phyloP scores from a whole-genome alignment of 1,284 basidiomycete species.

The Ganoderma leucocontextum region DNA sequence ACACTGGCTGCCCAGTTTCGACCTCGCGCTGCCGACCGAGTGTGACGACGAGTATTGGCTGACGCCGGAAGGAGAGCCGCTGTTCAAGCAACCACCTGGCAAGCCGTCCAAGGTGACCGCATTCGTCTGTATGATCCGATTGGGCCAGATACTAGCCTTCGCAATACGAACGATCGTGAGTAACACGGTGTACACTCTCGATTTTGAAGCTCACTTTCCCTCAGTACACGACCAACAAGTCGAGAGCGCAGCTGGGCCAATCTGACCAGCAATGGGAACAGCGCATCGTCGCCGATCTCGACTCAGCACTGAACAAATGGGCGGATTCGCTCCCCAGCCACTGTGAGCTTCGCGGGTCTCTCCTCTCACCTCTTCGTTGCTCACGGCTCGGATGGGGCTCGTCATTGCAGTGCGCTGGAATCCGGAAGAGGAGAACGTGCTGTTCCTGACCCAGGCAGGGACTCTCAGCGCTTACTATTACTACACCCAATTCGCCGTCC shows the following conservation, averaged over 20 bases:
- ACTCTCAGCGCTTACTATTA: slow-evolving; percentile 74
- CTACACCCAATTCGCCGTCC: slow-evolving; percentile 78
- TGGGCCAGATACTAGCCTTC: slow-evolving; percentile 62
- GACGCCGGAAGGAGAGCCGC: slow-evolving; percentile 47
- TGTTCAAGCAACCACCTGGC: slow-evolving; percentile 54
- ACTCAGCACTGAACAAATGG: slow-evolving; percentile 36
- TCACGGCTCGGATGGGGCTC: background rate
- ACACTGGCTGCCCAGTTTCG: slow-evolving; percentile 49
- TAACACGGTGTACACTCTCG: slow-evolving; percentile 6
- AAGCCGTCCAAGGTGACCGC: slow-evolving; percentile 54
- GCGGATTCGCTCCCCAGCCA: slow-evolving; percentile 32
- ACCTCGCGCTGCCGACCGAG: slow-evolving; percentile 64
- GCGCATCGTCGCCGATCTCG: slow-evolving; percentile 35
- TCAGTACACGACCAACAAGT: slow-evolving; percentile 34
- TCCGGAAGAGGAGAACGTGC: slow-evolving; percentile 61
- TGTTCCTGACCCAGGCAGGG: slow-evolving; percentile 77
- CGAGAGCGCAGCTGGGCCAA: slow-evolving; percentile 28
- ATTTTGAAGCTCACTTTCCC: background rate
- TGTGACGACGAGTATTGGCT: slow-evolving; percentile 75
- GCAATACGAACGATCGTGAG: slow-evolving; percentile 61
- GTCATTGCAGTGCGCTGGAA: slow-evolving; percentile 52
- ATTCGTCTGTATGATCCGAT: slow-evolving; percentile 58
- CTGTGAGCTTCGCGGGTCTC: slow-evolving; percentile 22
- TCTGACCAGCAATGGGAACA: slow-evolving; percentile 34
- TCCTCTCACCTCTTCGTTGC: background rate